Conservation (phyloP, 176 grass and related monocot species). For the Panicum miliaceum region DNA sequence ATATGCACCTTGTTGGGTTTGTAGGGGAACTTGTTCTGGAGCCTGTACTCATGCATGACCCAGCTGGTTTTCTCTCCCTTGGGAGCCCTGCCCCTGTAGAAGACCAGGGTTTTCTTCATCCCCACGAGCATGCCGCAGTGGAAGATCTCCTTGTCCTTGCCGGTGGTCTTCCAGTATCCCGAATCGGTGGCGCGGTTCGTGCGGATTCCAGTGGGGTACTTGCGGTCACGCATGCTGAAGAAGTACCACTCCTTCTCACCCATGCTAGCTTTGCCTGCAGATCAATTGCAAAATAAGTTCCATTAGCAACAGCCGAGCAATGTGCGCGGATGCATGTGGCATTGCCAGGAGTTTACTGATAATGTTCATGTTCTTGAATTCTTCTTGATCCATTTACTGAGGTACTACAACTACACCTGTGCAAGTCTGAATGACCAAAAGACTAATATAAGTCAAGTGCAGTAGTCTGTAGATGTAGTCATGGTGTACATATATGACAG, state of each 20-base stretch:
- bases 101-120: slow-evolving; percentile 92
- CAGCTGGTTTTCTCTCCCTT: slow-evolving; percentile 86
- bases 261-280: slow-evolving; percentile 79
- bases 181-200: slow-evolving; percentile 83
- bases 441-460: not conserved
- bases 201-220: slow-evolving; percentile 76
- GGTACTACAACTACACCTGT: not conserved
- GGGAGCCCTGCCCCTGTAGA: slow-evolving; percentile 77
- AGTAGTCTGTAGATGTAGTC: not conserved
- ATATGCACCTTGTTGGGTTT: slow-evolving; percentile 73
- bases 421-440: not conserved
- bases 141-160: slow-evolving; percentile 89
- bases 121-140: slow-evolving; percentile 63
- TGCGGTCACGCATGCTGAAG: slow-evolving; percentile 83
- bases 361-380: not conserved
- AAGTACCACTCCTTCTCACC: slow-evolving; percentile 91
- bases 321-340: not conserved
- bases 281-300: not conserved
- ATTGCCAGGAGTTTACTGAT: not conserved
- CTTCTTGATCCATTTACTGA: not conserved
- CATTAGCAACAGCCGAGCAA: not conserved
- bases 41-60: slow-evolving; percentile 91
- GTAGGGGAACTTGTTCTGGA: slow-evolving; percentile 79
- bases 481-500: not conserved
- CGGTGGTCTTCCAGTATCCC: slow-evolving; percentile 86